A percentile compares a stretch with the other conserved stretches of the same genome.
phyloP scores from a whole-genome alignment of 2,329 filamentous ascomycete species.

The Penicillium decumbens region DNA sequence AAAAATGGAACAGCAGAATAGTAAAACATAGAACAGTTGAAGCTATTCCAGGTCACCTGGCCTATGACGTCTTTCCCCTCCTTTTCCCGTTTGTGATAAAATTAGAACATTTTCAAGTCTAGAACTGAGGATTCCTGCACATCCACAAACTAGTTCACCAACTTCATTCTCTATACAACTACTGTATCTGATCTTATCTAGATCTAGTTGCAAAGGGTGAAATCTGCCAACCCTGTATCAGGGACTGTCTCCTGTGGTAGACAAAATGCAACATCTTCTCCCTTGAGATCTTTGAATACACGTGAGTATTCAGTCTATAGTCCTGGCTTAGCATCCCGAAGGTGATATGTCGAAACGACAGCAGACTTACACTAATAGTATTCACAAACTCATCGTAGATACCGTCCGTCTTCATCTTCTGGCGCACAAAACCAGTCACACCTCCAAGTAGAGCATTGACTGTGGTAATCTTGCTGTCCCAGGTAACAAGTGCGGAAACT shows the following conservation, averaged over 20 bases:
- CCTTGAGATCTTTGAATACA: conserved; percentile 11
- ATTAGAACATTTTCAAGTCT: neutral
- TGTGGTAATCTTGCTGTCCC: conserved; percentile 45
- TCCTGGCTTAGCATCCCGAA: no score
- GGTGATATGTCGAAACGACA: no score
- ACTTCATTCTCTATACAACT: no score
- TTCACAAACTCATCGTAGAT: conserved; percentile 38
- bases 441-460: conserved; percentile 41
- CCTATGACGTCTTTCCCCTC: neutral
- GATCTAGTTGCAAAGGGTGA: neutral
- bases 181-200: neutral
- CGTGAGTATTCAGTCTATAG: conserved; percentile 10
- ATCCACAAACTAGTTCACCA: neutral
- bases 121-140: neutral
- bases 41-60: neutral
- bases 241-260: conserved; percentile 6
- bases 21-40: neutral
- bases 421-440: conserved; percentile 36
- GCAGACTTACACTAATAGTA: neutral
- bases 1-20: neutral
- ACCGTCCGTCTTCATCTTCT: conserved; percentile 37
- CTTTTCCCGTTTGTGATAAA: neutral
- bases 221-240: conserved; percentile 7
- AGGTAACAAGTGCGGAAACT: conserved; percentile 41
- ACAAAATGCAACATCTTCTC: conserved; percentile 12